These are phyloP conservation scores for Circinella umbellata DNA, from an alignment of 371 early-diverging fungal genomes.

Conservation along the genomic window DNA sequence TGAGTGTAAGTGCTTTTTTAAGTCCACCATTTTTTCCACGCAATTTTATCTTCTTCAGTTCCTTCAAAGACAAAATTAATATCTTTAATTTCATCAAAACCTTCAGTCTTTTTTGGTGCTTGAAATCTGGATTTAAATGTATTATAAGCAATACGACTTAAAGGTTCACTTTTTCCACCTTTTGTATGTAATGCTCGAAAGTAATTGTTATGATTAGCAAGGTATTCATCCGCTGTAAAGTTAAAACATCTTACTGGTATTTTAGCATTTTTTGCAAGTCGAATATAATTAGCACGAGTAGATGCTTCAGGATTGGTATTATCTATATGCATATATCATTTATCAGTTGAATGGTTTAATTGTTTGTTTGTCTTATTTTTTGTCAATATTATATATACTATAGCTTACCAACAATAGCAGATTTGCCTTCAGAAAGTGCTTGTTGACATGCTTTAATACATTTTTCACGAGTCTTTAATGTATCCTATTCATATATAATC, in stretches of 20 bases:
- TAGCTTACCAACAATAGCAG: slow-evolving; percentile 64
- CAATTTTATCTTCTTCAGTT: slow-evolving; percentile 32
- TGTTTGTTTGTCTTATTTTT: too few species aligned
- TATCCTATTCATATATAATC: slow-evolving; percentile 47
- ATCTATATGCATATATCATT: slow-evolving; percentile 39
- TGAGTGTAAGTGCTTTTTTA: slow-evolving; percentile 20
- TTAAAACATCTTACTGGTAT: slow-evolving; percentile 72
- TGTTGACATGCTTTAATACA: slow-evolving; percentile 64
- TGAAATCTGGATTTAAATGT: slow-evolving; percentile 55
- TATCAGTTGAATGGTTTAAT: too few species aligned
- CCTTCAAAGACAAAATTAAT: slow-evolving; percentile 72
- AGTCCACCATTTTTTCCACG: slow-evolving; percentile 56
- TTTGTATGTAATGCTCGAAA: slow-evolving; percentile 54
- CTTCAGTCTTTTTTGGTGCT: slow-evolving; percentile 61
- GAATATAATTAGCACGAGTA: slow-evolving; percentile 68
- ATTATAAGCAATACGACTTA: slow-evolving; percentile 64
- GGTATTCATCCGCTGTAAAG: slow-evolving; percentile 62
- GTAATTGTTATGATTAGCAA: slow-evolving; percentile 81
- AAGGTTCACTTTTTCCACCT: slow-evolving; percentile 28
- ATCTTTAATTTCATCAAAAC: slow-evolving; percentile 64
- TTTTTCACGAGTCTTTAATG: slow-evolving; percentile 72
- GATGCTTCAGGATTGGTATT: slow-evolving; percentile 83
- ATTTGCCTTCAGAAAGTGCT: slow-evolving; percentile 56
- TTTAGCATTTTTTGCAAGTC: slow-evolving; percentile 59
- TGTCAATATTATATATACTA: background rate